A percentile compares a stretch with the other conserved stretches of the same genome.
phyloP scores from a whole-genome alignment of 768 basidiomycete species.

The Rickenella mellea region DNA sequence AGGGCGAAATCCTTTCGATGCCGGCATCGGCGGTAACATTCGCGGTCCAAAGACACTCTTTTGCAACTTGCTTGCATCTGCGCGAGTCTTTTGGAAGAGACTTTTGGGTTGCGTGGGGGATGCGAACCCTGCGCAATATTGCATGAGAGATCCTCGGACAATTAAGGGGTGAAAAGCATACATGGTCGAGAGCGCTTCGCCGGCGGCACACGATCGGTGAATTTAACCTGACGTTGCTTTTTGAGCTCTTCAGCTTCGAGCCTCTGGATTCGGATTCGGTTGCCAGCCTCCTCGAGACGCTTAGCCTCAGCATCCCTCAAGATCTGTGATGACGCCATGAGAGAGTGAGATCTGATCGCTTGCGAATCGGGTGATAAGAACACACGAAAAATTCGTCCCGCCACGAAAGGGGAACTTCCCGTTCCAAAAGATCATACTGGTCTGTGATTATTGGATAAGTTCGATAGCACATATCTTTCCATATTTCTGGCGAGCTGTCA shows the following conservation, averaged over 20 bases:
- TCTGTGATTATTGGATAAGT: constrained; percentile 47
- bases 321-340: constrained; percentile 25
- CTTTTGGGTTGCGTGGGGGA: constrained; percentile 43
- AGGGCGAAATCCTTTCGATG: constrained; percentile 33
- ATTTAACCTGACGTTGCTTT: constrained; percentile 67
- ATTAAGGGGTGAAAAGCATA: constrained; percentile 24
- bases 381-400: constrained; percentile 60
- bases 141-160: too few relatives aligned
- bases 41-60: constrained; percentile 48
- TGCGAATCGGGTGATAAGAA: constrained; percentile 4
- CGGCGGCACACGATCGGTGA: constrained; percentile 61
- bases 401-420: constrained; percentile 52
- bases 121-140: constrained; percentile 25
- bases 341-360: constrained; percentile 5
- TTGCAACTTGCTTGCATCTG: constrained; percentile 60
- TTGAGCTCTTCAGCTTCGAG: constrained; percentile 66
- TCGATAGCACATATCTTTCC: constrained; percentile 55
- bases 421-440: constrained; percentile 30
- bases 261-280: constrained; percentile 55
- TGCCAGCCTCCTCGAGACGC: constrained; percentile 54
- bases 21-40: constrained; percentile 44
- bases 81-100: constrained; percentile 68
- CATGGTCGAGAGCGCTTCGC: constrained; percentile 54
- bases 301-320: constrained; percentile 50
- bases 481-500: constrained; percentile 63